Evolutionary conservation across 2,329 filamentous ascomycete species (phyloP).

Genomic region (Lizonia empirigonia): DNA sequence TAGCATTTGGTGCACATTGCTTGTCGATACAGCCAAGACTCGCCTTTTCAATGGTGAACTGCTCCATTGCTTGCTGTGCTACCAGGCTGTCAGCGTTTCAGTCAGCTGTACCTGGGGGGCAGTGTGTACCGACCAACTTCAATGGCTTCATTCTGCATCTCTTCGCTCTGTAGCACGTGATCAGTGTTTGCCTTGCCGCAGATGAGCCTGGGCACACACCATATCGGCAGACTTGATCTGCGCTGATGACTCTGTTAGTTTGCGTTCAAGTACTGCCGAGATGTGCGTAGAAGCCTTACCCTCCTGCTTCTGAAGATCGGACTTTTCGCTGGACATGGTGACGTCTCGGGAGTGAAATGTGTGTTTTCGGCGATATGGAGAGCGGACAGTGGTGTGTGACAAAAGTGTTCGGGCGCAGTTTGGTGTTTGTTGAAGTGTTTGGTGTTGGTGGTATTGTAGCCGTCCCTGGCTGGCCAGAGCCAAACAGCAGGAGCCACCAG

Average conservation of each 20-base stretch:
- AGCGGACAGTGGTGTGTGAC: background rate
- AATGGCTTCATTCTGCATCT: conserved; percentile 95
- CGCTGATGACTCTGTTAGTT: conserved; percentile 61
- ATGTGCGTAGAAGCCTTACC: conserved; percentile 52
- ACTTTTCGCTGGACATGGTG: conserved; percentile 61
- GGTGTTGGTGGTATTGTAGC: conserved; percentile 11
- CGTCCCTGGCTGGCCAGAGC: conserved; percentile 4
- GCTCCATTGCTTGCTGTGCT: conserved; percentile 75
- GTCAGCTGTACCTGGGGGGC: conserved; percentile 12
- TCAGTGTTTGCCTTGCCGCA: conserved; percentile 18
- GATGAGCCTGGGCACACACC: conserved; percentile 62
- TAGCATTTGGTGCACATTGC: background rate
- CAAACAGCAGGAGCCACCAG: conserved; percentile 15
- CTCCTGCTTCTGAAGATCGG: conserved; percentile 61
- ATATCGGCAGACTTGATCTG: conserved; percentile 99
- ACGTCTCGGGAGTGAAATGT: background rate
- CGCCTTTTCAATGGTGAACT: conserved; percentile 75
- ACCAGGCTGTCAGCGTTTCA: conserved; percentile 30
- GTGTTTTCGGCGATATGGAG: background rate
- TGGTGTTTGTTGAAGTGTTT: conserved; percentile 23
- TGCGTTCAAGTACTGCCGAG: conserved; percentile 12
- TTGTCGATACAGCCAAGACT: background rate
- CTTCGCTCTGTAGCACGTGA: conserved; percentile 71
- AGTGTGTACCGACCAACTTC: conserved; percentile 77
- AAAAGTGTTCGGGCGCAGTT: conserved; percentile 12